phyloP scores from a whole-genome alignment of 345 rosid species.

The Eucalyptus shirleyi region DNA sequence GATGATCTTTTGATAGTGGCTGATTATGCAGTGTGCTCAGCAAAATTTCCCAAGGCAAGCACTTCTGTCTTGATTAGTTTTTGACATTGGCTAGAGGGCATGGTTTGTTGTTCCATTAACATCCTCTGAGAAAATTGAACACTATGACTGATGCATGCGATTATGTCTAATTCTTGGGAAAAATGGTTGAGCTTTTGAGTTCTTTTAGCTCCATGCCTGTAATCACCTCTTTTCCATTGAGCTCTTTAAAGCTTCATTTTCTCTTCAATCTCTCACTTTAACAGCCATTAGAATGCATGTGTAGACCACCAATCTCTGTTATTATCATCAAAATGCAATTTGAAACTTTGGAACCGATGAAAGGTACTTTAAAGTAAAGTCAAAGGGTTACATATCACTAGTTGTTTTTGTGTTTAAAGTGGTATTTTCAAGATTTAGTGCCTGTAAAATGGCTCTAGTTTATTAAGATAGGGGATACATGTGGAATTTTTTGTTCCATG shows the following conservation, averaged over 20 bases:
- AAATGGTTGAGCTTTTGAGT: neutral
- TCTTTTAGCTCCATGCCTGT: neutral
- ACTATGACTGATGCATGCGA: neutral
- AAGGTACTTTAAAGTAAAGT: neutral
- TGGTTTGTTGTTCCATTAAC: neutral
- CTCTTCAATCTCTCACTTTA: neutral
- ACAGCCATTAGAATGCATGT: neutral
- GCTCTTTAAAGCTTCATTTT: neutral
- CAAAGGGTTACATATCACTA: neutral
- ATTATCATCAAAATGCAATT: neutral
- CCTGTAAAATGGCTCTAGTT: neutral
- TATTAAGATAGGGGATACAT: neutral
- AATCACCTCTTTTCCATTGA: neutral
- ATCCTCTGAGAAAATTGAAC: neutral
- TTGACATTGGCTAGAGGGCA: neutral
- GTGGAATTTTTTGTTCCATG: neutral
- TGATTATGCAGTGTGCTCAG: conserved; percentile 67
- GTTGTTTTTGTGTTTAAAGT: neutral
- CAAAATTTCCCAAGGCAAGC: conserved; percentile 75
- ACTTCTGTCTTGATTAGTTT: neutral
- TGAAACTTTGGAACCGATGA: neutral
- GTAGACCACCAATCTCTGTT: neutral
- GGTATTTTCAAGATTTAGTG: neutral
- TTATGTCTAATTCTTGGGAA: neutral
- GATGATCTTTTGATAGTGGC: conserved; percentile 70